phyloP scores from a whole-genome alignment of 2,329 filamentous ascomycete species.

The Colletotrichum musicola region DNA sequence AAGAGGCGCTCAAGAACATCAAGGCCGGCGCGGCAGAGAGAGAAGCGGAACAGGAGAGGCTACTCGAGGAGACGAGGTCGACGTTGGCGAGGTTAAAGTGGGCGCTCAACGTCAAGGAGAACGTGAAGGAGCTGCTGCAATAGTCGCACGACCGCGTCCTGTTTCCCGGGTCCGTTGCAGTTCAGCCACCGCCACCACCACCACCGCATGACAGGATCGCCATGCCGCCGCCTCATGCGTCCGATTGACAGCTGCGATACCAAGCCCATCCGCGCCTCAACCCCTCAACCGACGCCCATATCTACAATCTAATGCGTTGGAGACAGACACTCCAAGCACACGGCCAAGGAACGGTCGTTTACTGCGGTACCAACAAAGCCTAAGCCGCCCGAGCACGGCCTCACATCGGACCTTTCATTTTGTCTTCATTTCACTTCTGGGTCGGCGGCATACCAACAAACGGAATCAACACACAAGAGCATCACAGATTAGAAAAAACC shows the following conservation, averaged over 20 bases:
- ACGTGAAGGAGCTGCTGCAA: constrained; percentile 68
- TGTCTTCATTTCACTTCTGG: constrained; percentile 1
- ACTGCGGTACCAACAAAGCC: not conserved
- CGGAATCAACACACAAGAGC: not conserved
- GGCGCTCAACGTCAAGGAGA: constrained; percentile 77
- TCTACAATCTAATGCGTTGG: constrained; percentile 6
- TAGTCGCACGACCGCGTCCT: not conserved
- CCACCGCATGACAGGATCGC: not conserved
- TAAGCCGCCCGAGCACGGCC: not conserved
- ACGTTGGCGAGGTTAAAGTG: constrained; percentile 78
- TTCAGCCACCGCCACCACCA: not conserved
- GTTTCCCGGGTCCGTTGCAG: not conserved
- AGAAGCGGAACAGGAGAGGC: constrained; percentile 71
- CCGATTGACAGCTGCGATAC: not conserved
- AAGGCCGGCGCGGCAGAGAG: constrained; percentile 67
- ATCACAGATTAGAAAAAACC: not conserved
- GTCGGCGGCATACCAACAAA: not conserved
- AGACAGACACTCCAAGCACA: not conserved
- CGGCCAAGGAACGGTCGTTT: not conserved
- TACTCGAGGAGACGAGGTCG: constrained; percentile 69
- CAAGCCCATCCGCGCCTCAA: not conserved
- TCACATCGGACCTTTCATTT: not conserved
- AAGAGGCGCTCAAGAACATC: constrained; percentile 70
- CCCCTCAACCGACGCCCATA: not conserved
- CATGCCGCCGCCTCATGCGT: not conserved